These are phyloP conservation scores for Pseudofabraea citricarpa DNA, from an alignment of 2,329 filamentous ascomycete species.

Conservation along the genomic window DNA sequence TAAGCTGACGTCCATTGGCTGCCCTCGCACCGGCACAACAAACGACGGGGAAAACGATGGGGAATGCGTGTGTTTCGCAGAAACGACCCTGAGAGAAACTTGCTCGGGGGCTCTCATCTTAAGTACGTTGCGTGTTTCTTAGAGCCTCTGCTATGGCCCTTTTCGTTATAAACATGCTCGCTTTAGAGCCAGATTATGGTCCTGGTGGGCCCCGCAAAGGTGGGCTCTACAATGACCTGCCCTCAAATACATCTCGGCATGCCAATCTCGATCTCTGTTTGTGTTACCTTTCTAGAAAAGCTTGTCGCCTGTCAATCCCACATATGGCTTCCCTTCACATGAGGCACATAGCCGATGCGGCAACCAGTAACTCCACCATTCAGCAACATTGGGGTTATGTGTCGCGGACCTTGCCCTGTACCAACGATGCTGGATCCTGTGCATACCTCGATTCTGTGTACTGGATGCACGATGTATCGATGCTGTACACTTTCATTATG, in stretches of 20 bases:
- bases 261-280: background rate
- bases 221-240: background rate
- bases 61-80: background rate
- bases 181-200: background rate
- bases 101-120: background rate
- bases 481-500: constrained; percentile 51
- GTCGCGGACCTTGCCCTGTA: constrained; percentile 49
- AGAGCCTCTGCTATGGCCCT: background rate
- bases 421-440: constrained; percentile 52
- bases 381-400: constrained; percentile 52
- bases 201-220: background rate
- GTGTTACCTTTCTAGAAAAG: background rate
- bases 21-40: background rate
- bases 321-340: constrained; percentile 1
- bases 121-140: background rate
- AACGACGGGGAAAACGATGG: background rate
- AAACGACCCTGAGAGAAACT: background rate
- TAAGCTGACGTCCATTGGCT: too few relatives aligned
- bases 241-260: too few relatives aligned
- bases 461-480: constrained; percentile 45
- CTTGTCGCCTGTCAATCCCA: background rate
- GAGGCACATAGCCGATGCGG: constrained; percentile 1
- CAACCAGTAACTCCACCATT: constrained; percentile 11
- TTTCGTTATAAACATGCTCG: background rate
- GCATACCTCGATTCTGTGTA: constrained; percentile 53